Base-by-base conservation (phyloP, 495 filamentous ascomycete species). In the Annulohypoxylon nitens region DNA sequence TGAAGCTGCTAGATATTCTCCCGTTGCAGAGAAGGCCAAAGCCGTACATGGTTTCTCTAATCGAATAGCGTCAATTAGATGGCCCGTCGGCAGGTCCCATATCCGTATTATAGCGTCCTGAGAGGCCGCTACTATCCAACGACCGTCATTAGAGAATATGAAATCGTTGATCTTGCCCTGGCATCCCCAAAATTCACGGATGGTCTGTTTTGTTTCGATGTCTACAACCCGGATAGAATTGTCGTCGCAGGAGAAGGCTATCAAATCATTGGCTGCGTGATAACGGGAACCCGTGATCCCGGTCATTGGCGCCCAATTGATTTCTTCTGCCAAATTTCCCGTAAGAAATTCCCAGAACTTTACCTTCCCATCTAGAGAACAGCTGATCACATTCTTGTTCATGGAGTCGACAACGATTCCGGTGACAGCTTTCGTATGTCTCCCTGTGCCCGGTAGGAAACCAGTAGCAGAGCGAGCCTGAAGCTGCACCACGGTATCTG, bases 341-440 rank as follows among this genome's bases (percentile, higher is more conserved):
- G 92, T 91, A 9, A 86, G 81, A 61, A 98, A 96, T 71, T 97
- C 93, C 96, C 96, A 99, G 79, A 99, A 98, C 85, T 98, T 98
- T 71, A 99, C 86, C 77, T 90, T 96, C n/a, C 97, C 97, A 79
- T 99, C 96, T 25, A 93, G 80, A 2, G 93, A 90, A 78, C 93
- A 97, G 64, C 93, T 97, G 36, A 96, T 90, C 55, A 98, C 86
- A 20, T 86, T 88, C 43, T 88, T 90, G 78, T 98, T 97, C 69
- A 98, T 84, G 39, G 90, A 88, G 80, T 98, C 95, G 57, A 97
- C 88, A 33, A 90, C 86, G 53, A 98, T 80, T 0, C 97, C 96
- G 45, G 94, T 97, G 14, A 98, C 91, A 11, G 93, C 87, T 70
- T 90, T 89, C 11, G 85, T 91, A 82, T 99, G 96, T 71, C 88